Percentiles rank a stretch among this genome's conserved stretches.
Conservation (phyloP, 2,329 filamentous ascomycete genomes). For the Mycosphaerella sp. region DNA sequence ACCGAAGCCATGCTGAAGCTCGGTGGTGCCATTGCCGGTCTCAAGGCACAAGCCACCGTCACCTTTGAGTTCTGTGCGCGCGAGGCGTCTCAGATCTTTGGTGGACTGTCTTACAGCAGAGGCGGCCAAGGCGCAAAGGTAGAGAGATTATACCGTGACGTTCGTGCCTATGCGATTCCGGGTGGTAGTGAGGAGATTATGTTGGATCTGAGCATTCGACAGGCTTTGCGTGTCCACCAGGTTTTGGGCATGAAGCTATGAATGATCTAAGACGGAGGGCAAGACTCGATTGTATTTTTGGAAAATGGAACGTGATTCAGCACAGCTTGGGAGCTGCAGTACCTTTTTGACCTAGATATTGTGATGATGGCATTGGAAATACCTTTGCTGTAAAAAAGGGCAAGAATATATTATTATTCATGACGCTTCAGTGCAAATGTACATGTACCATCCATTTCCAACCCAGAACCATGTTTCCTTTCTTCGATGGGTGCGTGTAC, state of each 20-base stretch:
- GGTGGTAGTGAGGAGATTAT: conserved; percentile 98
- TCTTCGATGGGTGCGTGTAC: no score
- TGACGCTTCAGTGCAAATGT: no score
- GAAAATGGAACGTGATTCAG: no score
- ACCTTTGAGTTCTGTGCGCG: conserved; percentile 98
- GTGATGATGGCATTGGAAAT: neutral
- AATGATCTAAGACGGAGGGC: conserved; percentile 5
- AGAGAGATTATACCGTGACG: conserved; percentile 89
- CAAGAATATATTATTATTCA: neutral
- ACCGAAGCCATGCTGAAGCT: conserved; percentile 94
- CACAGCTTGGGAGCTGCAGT: no score
- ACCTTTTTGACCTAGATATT: no score
- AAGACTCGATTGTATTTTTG: no score
- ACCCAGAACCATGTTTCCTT: no score
- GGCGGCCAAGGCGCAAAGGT: conserved; percentile 95
- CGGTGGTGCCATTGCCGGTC: conserved; percentile 82
- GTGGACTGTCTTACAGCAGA: conserved; percentile 82
- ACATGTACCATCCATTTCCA: no score
- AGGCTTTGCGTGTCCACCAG: conserved; percentile 82
- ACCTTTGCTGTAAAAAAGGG: neutral
- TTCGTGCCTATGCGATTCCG: conserved; percentile 88
- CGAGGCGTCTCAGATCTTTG: conserved; percentile 96
- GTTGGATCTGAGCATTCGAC: conserved; percentile 90
- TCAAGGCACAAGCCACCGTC: conserved; percentile 89
- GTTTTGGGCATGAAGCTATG: conserved; percentile 94